Evolutionary conservation across 2,329 filamentous ascomycete genomes (phyloP).

Genomic region (Claviceps quebecensis): DNA sequence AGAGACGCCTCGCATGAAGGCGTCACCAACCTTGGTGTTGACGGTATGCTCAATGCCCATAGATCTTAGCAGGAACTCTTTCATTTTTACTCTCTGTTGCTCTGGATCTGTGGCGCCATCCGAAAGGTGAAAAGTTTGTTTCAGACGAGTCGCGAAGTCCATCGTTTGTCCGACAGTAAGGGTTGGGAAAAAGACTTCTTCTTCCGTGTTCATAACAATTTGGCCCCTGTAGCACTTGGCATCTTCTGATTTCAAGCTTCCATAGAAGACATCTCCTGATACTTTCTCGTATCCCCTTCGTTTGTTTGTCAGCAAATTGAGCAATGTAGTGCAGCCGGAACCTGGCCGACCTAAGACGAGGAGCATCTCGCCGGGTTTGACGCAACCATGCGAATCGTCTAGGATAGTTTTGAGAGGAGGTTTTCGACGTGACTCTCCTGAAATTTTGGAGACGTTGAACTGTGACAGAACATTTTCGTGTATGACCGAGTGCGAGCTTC

Average conservation of each 20-base stretch:
- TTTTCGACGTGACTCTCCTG: slow-evolving; percentile 38
- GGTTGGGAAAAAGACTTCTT: slow-evolving; percentile 50
- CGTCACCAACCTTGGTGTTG: slow-evolving; percentile 55
- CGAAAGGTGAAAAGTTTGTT: slow-evolving; percentile 36
- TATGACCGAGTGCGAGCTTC: slow-evolving; percentile 46
- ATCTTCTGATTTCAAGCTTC: slow-evolving; percentile 32
- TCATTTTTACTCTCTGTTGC: slow-evolving; percentile 30
- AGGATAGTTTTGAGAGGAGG: slow-evolving; percentile 51
- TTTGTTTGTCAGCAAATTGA: slow-evolving; percentile 56
- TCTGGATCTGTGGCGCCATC: slow-evolving; percentile 26
- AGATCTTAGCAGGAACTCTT: slow-evolving; percentile 41
- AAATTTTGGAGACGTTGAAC: slow-evolving; percentile 38
- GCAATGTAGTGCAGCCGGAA: slow-evolving; percentile 54
- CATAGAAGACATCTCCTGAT: slow-evolving; percentile 44
- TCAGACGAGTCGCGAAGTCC: slow-evolving; percentile 51
- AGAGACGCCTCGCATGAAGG: slow-evolving; percentile 50
- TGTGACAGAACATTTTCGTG: slow-evolving; percentile 51
- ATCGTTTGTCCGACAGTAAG: slow-evolving; percentile 59
- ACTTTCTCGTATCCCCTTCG: slow-evolving; percentile 44
- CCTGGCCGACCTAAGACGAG: slow-evolving; percentile 56
- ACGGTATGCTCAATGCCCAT: slow-evolving; percentile 45
- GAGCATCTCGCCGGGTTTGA: slow-evolving; percentile 61
- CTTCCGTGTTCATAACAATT: slow-evolving; percentile 58
- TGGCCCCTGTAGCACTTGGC: slow-evolving; percentile 38
- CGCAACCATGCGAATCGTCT: slow-evolving; percentile 50